Base-by-base conservation (phyloP, 2,329 filamentous ascomycete species). In the Hymenoscyphus scutula region DNA sequence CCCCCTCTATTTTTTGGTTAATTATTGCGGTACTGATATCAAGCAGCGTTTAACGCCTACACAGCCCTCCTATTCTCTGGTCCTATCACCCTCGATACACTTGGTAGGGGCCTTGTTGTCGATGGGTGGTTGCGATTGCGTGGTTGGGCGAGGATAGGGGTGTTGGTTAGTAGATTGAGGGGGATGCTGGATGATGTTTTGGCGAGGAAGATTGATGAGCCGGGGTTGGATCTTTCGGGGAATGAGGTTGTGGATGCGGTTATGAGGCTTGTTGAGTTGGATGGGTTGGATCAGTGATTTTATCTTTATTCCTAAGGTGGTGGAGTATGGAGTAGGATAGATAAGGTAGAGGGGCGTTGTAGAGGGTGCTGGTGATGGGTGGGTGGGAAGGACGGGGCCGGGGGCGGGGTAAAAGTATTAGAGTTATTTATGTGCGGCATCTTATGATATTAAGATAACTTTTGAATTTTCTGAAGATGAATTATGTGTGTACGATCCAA, bases 111-210 rank as follows among this genome's bases (percentile, higher is more conserved):
- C 0, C 78, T 99, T 19, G 80, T 97, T 2, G 91, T 99, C 3
- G 95, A 98, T 76, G 92, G 91, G 58, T 98, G 94, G 95, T 80
- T 98, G 37, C 76, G 84, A 38, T 78, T 99, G 34, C 84, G 92
- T 27, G 95, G 95, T 0, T 99, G 95, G 95, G 94, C 95, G 1
- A 85, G 95, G 55, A 95, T 99, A 66, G 95, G 94, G 32, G 94
- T 98, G 13, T 76, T 99, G 68, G 89, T 97, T 2, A 90, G 89
- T 54, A 82, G 94, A 65, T 77, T 99, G 68, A 83, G 95, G 66
- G 87, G 87, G 62, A 90, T 98, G 87, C 82, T 99, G 60, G 95
- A 99, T 78, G 86, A 89, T 67, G 81, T 96, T 65, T 84, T 99
- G 71, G 89, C 89, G 62, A 81, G 84, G 67, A 92, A 92, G 76